Percentiles rank a stretch among this genome's conserved stretches.
Evolutionary conservation across 371 early-diverging fungal genomes (phyloP).

Genomic region (Gilbertella persicaria): DNA sequence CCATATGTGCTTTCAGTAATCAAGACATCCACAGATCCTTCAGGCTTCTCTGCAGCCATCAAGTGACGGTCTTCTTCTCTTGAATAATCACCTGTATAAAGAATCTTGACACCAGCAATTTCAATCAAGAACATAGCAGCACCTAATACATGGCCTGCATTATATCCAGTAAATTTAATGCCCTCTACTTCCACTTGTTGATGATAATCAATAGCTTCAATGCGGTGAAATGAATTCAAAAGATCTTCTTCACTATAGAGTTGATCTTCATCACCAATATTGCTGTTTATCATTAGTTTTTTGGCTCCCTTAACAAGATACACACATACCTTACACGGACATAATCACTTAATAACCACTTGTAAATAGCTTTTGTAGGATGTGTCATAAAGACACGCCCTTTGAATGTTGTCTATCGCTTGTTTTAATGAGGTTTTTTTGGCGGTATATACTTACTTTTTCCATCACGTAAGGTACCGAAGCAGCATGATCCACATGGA

Average conservation of each 20-base stretch:
- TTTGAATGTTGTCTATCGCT: constrained; percentile 86
- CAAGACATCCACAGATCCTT: constrained; percentile 88
- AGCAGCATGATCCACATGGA: constrained; percentile 99
- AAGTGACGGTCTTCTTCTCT: constrained; percentile 99
- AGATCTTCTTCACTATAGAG: constrained; percentile 97
- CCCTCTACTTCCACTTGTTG: constrained; percentile 97
- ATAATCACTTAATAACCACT: constrained; percentile 98
- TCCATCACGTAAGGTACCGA: constrained; percentile 99
- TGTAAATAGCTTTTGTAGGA: constrained; percentile 99
- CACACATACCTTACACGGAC: constrained; percentile 81
- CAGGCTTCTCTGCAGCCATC: constrained; percentile 97
- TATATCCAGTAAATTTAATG: constrained; percentile 95
- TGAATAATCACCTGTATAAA: constrained; percentile 99
- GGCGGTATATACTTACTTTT: constrained; percentile 57
- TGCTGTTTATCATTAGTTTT: constrained; percentile 47
- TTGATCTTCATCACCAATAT: constrained; percentile 85
- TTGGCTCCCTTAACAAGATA: neutral
- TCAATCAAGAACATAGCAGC: constrained; percentile 99
- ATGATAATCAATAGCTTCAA: constrained; percentile 98
- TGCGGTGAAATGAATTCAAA: constrained; percentile 87
- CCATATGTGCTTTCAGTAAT: constrained; percentile 99
- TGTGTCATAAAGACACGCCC: constrained; percentile 99
- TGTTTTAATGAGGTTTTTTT: neutral
- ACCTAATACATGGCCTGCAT: constrained; percentile 99
- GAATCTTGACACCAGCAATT: constrained; percentile 92